A percentile compares a stretch with the other conserved stretches of the same genome.
Conservation (phyloP, 1,139 yeast genomes). For the Scheffersomyces titani region DNA sequence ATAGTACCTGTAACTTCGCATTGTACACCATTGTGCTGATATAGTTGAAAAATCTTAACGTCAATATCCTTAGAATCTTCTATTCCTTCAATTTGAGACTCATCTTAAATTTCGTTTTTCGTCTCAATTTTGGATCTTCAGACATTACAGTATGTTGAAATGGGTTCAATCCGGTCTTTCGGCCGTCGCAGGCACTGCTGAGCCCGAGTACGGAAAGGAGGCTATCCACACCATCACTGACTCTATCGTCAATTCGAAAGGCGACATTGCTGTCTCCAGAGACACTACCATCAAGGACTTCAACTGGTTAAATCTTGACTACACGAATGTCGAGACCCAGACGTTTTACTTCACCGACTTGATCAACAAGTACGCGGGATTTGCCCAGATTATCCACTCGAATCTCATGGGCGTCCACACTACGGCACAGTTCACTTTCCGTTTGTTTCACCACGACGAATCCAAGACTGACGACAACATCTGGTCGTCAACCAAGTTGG, state of each 20-base stretch:
- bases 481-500: conserved; percentile 92
- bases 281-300: conserved; percentile 66
- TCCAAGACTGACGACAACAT: conserved; percentile 42
- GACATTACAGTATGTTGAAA: conserved; percentile 54
- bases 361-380: conserved; percentile 69
- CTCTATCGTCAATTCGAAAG: conserved; percentile 34
- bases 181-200: conserved; percentile 94
- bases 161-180: conserved; percentile 90
- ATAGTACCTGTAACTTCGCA: background rate
- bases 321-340: conserved; percentile 93
- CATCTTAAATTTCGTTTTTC: background rate
- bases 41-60: background rate
- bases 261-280: conserved; percentile 40
- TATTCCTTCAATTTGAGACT: background rate
- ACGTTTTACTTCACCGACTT: conserved; percentile 80
- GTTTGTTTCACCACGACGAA: conserved; percentile 60
- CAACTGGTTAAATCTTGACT: conserved; percentile 70
- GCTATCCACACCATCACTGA: conserved; percentile 85
- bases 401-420: conserved; percentile 86
- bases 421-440: conserved; percentile 93
- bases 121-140: background rate
- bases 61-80: background rate
- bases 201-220: conserved; percentile 92
- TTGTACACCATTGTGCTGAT: background rate
- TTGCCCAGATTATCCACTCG: conserved; percentile 93